Percentiles rank a stretch among this genome's conserved stretches.
These are phyloP conservation scores for Beverwykella pulmonaria DNA, from an alignment of 495 filamentous ascomycete genomes.

Conservation along the genomic window DNA sequence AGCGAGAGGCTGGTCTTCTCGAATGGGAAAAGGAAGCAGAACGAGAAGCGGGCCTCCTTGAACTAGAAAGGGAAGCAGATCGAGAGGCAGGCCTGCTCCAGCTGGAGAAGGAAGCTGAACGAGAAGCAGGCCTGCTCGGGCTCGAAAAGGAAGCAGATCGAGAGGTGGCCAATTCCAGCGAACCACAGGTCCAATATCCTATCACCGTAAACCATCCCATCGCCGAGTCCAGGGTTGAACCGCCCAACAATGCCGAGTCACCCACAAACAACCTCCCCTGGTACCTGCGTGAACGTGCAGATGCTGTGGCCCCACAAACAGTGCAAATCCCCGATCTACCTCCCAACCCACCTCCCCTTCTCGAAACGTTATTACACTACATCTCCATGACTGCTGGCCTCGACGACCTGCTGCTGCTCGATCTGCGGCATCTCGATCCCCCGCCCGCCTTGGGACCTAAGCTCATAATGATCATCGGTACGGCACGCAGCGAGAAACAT, in stretches of 20 bases:
- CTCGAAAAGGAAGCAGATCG: background rate
- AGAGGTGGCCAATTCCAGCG: background rate
- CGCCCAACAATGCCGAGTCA: background rate
- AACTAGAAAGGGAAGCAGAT: no score
- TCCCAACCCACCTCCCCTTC: slow-evolving; percentile 68
- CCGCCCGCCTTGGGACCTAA: slow-evolving; percentile 84
- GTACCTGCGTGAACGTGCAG: slow-evolving; percentile 73
- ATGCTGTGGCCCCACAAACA: slow-evolving; percentile 49
- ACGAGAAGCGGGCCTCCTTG: background rate
- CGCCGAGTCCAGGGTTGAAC: background rate
- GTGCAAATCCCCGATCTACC: slow-evolving; percentile 71
- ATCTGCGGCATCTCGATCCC: slow-evolving; percentile 81
- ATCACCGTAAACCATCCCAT: background rate
- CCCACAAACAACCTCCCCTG: slow-evolving; percentile 49
- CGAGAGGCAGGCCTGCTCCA: no score
- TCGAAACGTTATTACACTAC: slow-evolving; percentile 73
- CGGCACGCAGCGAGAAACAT: slow-evolving; percentile 89
- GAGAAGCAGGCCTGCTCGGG: no score
- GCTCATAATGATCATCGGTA: slow-evolving; percentile 91
- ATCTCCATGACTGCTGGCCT: slow-evolving; percentile 80
- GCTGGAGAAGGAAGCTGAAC: no score
- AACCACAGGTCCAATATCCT: background rate
- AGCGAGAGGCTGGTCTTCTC: no score
- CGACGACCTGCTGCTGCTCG: slow-evolving; percentile 73
- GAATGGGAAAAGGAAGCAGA: background rate